phyloP scores from a whole-genome alignment of 371 early-diverging fungal genomes.

The Mortierella sp. region DNA sequence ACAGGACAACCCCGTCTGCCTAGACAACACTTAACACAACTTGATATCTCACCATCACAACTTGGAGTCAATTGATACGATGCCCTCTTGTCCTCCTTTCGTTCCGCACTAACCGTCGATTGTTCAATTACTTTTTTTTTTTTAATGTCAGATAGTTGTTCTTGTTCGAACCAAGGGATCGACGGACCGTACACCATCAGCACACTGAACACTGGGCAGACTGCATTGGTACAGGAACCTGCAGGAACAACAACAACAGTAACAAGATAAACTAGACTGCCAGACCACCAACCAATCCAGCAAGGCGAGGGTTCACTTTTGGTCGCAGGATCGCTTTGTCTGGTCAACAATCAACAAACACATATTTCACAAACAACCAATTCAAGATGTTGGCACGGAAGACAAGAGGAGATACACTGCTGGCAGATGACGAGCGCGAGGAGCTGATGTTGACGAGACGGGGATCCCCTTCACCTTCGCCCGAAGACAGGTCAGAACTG shows the following conservation, averaged over 20 bases:
- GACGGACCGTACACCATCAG: not conserved
- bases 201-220: not conserved
- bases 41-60: not conserved
- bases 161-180: not conserved
- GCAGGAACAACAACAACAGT: not conserved
- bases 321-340: not conserved
- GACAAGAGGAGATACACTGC: constrained; percentile 33
- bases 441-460: constrained; percentile 55
- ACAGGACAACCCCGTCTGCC: not conserved
- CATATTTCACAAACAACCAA: not conserved
- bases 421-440: constrained; percentile 55
- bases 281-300: not conserved
- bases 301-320: not conserved
- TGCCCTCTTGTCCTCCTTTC: not conserved
- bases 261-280: not conserved
- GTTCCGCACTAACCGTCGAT: not conserved
- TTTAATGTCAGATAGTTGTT: not conserved
- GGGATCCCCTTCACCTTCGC: constrained; percentile 48
- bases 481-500: constrained; percentile 32
- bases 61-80: not conserved
- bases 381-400: constrained; percentile 37
- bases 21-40: not conserved
- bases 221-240: not conserved
- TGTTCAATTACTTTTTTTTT: not conserved
- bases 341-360: not conserved